Evolutionary conservation across 306 rosid species (phyloP), one percentile per base, ranked within the genome.

Genomic region (Vigna reflexopilosa): DNA sequence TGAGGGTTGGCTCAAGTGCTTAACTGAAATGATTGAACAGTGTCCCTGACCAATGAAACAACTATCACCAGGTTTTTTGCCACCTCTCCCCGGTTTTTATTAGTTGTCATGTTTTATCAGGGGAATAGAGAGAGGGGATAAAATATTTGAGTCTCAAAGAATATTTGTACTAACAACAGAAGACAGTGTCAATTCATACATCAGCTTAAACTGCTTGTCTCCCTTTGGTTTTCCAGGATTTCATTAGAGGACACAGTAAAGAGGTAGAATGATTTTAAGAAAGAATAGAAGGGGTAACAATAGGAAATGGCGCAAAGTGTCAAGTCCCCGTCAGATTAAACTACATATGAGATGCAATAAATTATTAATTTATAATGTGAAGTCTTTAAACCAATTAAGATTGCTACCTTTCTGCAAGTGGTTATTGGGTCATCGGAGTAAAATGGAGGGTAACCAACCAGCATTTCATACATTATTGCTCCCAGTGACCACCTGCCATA

Each of bases 391-490:
- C 57, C 36, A 73, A n/a, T 57, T 24, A 62, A 74, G 75, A 69
- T 75, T 73, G 34, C 67, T 85, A 95, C 98, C 98, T 92, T 95
- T 95, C 93, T 87, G 90, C 98, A 95, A 12, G 98, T 88, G 80
- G 87, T 80, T 85, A 95, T 88, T 76, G 98, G 98, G 69, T 91
- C 98, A 78, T 95, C 98, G 2, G 98, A 85, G 86, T 91, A 95
- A 86, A 95, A 95, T 83, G 98, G 98, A 78, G 98, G 98, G 72
- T 91, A 95, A 54, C 98, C 98, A 76, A 95, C 91, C 79, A 95
- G 96, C 98, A 95, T 95, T 89, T 95, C 98, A 44, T 95, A 95
- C 97, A 95, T 85, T 79, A 95, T 95, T 40, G 98, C 98, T 77
- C 98, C 98, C 16, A 95, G 79, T 36, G 98, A 95, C 98, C 98